Base-by-base conservation (phyloP, 140 eudicot genomes). In the Erigeron philadelphicus region DNA sequence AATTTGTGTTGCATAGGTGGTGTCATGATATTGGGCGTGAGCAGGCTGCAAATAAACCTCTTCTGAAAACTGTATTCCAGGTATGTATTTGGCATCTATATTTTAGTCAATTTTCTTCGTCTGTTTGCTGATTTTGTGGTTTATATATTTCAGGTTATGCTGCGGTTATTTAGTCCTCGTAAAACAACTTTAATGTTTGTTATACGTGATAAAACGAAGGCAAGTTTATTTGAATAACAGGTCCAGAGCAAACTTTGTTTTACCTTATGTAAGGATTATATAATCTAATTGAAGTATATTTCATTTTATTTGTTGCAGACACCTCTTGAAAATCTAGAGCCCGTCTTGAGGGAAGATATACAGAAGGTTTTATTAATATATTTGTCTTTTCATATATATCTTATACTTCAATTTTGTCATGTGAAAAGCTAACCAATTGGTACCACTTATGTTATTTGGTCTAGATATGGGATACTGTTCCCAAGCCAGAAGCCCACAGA, bases 1-100 rank as follows among this genome's bases (percentile, higher is more conserved):
- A 66, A 59, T 68, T 70, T 52, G 4, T 78, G 42, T 49, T 70
- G 12, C 46, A 11, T 73, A 92, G 96, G 98, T 92, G 98, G 99
- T 93, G 99, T 67, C 99, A 93, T 80, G 99, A 93, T 75, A 93
- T 93, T 69, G 97, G 99, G 60, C 99, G 97, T 72, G 99, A 89
- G 74, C 99, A 93, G 80, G 99, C 99, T 68, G 97, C 99, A 61
- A 93, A 93, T 79, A 93, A 89, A 78, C 99, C 99, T 74, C 94
- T 93, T 59, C 18, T 93, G 68, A 93, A 89, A 83, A 93, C 99
- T 53, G 99, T 89, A 25, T 93, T 93, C 70, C 97, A 93, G 93
- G 99, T 85, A 93, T 95, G 97, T 93, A 96, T 21, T 21, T 21
- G 0, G 25, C 25, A 1, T 31, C 56, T 53, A 1, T 56, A 55